phyloP scores from a whole-genome alignment of 2,329 filamentous ascomycete species.

The Aaosphaeria arxii region DNA sequence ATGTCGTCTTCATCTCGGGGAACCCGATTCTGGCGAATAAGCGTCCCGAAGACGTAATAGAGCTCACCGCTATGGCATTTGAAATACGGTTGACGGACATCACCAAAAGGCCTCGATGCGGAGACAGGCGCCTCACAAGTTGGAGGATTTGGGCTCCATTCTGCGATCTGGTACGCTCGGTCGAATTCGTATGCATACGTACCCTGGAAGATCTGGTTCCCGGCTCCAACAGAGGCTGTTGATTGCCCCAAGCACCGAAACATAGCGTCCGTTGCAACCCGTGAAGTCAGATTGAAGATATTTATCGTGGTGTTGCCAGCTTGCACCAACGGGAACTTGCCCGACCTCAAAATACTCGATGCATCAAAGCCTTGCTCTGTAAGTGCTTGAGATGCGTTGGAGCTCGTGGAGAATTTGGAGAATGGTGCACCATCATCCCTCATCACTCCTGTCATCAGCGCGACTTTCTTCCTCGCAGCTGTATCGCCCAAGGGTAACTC shows the following conservation, averaged over 20 bases:
- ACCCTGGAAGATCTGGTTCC: constrained; percentile 19
- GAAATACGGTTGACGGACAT: constrained; percentile 20
- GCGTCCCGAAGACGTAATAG: constrained; percentile 28
- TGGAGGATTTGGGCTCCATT: constrained; percentile 26
- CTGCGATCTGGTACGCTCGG: constrained; percentile 24
- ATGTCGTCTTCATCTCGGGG: constrained; percentile 29
- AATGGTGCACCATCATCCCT: constrained; percentile 31
- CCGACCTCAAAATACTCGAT: constrained; percentile 11
- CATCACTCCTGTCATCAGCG: constrained; percentile 27
- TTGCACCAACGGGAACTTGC: constrained; percentile 17
- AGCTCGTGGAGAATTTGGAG: constrained; percentile 18
- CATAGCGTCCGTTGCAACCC: constrained; percentile 25
- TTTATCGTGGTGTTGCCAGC: constrained; percentile 29
- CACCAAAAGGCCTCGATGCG: constrained; percentile 20
- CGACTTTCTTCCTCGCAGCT: constrained; percentile 14
- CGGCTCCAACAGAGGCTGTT: constrained; percentile 19
- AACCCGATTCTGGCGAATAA: constrained; percentile 31
- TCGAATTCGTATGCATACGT: constrained; percentile 32
- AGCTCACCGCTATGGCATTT: constrained; percentile 32
- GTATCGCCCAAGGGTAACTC: constrained; percentile 16
- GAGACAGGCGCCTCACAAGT: constrained; percentile 34
- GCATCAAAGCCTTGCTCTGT: constrained; percentile 14
- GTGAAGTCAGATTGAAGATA: constrained; percentile 30
- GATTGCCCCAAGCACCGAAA: constrained; percentile 32
- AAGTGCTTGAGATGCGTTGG: constrained; percentile 18